phyloP scores from a whole-genome alignment of 2,329 filamentous ascomycete species.

The Passalora sequoiae region DNA sequence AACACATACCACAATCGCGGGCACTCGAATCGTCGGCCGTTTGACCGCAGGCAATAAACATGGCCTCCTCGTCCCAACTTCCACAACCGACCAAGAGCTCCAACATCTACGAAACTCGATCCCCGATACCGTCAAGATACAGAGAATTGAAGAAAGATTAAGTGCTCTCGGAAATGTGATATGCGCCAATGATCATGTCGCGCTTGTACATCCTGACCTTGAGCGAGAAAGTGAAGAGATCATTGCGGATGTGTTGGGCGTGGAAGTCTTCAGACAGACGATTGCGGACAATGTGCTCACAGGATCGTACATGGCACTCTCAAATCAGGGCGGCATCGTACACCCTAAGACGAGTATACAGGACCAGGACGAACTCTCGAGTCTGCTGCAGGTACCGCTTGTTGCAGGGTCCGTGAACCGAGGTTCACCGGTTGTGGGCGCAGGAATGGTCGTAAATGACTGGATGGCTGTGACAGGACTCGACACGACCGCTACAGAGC shows the following conservation, averaged over 20 bases:
- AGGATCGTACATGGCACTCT: slow-evolving; percentile 92
- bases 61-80: slow-evolving; percentile 91
- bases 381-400: slow-evolving; percentile 87
- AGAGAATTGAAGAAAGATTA: slow-evolving; percentile 94
- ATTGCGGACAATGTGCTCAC: slow-evolving; percentile 96
- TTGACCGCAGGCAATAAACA: slow-evolving; percentile 96
- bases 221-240: slow-evolving; percentile 99
- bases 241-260: slow-evolving; percentile 85
- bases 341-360: slow-evolving; percentile 96
- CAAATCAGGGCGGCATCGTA: slow-evolving; percentile 92
- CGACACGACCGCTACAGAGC: slow-evolving; percentile 93
- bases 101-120: slow-evolving; percentile 94
- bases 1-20: slow-evolving; percentile 92
- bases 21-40: slow-evolving; percentile 90
- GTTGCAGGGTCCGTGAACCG: slow-evolving; percentile 93
- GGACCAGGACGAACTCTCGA: slow-evolving; percentile 95
- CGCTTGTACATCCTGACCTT: slow-evolving; percentile 89
- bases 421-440: slow-evolving; percentile 89
- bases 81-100: slow-evolving; percentile 94
- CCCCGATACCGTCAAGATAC: slow-evolving; percentile 86
- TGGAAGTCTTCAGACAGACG: slow-evolving; percentile 89
- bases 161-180: slow-evolving; percentile 97
- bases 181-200: slow-evolving; percentile 93
- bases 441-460: slow-evolving; percentile 95
- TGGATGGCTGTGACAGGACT: slow-evolving; percentile 95